Base-by-base conservation (phyloP, 306 rosid genomes). In the Chamaecrista fasciculata region DNA sequence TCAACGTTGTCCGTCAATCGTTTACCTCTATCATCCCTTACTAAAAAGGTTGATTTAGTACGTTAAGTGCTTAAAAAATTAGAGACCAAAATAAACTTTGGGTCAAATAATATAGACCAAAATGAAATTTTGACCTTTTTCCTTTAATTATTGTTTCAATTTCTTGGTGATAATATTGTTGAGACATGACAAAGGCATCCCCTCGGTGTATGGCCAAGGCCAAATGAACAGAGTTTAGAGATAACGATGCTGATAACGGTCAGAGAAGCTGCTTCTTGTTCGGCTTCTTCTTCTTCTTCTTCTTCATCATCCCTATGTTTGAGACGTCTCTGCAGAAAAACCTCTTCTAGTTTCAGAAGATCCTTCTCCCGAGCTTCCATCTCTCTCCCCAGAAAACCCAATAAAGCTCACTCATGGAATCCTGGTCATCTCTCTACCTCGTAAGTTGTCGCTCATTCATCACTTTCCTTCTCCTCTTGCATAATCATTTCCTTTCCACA, bases 221-320 rank as follows among this genome's bases (percentile, higher is more conserved):
- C 48, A 57, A 33, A 62, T 5, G 78, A 59, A 52, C 66, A 1
- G 47, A 75, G 66, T 31, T 7, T 48, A 67, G 20, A 46, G 83
- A 83, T 76, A 76, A 83, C 40, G 52, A 91, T 91, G 96, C 74
- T 86, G 96, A 85, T 85, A 82, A 82, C 91, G 58, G 83, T 86
- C 20, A 74, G 80, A 60, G 94, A 83, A 78, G 86, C 85, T 67
- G 58, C 60, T 1, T 69, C 71, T 82, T 77, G n/a, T n/a, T n/a
- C n/a, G n/a, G n/a, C 85, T 67, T 65, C 60, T 1, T 69, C 71
- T 82, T 77, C 86, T n/a, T n/a, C 85, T 67, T 65, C 60, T 1
- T 69, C 71, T 82, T 77, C 86, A 69, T 81, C 85, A 57, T 82
- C 81, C 44, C 72, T 84, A 40, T 34, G 73, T 76, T 69, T 70